phyloP scores from a whole-genome alignment of 116 monocot species.

The Trichopus zeylanicus region DNA sequence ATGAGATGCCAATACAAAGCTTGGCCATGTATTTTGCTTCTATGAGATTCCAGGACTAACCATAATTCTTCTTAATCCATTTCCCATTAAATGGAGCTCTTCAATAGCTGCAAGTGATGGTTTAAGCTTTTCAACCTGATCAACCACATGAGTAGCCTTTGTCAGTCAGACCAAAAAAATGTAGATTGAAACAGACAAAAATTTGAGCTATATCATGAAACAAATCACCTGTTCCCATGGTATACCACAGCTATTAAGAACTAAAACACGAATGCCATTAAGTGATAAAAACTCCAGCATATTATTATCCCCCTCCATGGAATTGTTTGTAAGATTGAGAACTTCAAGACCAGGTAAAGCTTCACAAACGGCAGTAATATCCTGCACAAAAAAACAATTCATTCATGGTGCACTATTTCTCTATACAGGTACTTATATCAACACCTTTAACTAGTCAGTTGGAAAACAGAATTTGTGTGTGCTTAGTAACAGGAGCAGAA shows the following conservation, averaged over 20 bases:
- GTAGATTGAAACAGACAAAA: not conserved
- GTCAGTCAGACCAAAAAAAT: not conserved
- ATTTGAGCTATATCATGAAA: not conserved
- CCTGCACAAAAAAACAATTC: slow-evolving; percentile 61
- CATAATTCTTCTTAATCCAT: slow-evolving; percentile 44
- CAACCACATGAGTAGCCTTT: slow-evolving; percentile 10
- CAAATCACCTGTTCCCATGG: slow-evolving; percentile 66
- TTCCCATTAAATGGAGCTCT: slow-evolving; percentile 86
- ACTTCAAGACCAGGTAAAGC: slow-evolving; percentile 70
- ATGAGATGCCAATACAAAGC: too few relatives aligned
- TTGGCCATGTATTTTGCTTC: too few relatives aligned
- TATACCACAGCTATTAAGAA: slow-evolving; percentile 75
- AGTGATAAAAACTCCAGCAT: slow-evolving; percentile 35
- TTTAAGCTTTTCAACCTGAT: slow-evolving; percentile 83
- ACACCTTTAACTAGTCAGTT: too few relatives aligned
- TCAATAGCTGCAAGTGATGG: slow-evolving; percentile 44
- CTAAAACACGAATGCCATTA: slow-evolving; percentile 51
- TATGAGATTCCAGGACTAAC: slow-evolving; percentile 24
- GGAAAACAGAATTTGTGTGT: too few relatives aligned
- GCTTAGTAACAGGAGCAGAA: too few relatives aligned
- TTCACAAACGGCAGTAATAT: slow-evolving; percentile 64
- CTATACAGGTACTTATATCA: too few relatives aligned
- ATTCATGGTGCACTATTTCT: too few relatives aligned
- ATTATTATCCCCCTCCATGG: slow-evolving; percentile 39
- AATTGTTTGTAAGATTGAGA: slow-evolving; percentile 69